Evolutionary conservation across 1,284 basidiomycete species (phyloP).

Genomic region (Malassezia yamatoensis): DNA sequence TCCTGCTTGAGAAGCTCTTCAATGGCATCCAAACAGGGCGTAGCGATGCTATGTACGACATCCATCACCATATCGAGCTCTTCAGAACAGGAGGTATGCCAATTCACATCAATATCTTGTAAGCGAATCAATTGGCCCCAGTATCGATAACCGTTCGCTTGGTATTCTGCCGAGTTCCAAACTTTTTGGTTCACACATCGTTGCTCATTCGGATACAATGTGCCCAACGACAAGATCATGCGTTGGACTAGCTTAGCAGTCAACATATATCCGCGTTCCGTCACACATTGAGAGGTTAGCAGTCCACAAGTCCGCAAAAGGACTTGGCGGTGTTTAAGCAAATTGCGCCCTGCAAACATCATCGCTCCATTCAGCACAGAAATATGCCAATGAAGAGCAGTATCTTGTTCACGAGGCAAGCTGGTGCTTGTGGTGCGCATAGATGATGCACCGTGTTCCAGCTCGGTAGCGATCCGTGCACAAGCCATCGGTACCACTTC

Average conservation of each 20-base stretch:
- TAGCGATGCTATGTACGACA: conserved; percentile 61
- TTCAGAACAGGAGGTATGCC: conserved; percentile 68
- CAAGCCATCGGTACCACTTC: conserved; percentile 72
- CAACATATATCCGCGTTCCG: conserved; percentile 78
- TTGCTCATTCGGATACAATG: conserved; percentile 69
- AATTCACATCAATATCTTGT: conserved; percentile 70
- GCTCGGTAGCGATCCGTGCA: conserved; percentile 70
- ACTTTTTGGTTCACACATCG: conserved; percentile 74
- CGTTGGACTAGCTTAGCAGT: conserved; percentile 70
- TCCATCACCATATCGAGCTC: conserved; percentile 76
- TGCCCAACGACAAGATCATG: conserved; percentile 64
- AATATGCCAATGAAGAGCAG: conserved; percentile 79
- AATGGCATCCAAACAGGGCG: conserved; percentile 54
- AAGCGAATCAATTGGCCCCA: conserved; percentile 78
- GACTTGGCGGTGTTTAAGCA: conserved; percentile 62
- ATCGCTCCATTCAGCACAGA: conserved; percentile 41
- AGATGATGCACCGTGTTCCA: conserved; percentile 85
- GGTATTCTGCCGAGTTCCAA: conserved; percentile 70
- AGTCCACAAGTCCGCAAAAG: conserved; percentile 62
- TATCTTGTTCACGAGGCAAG: conserved; percentile 74
- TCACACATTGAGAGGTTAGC: conserved; percentile 69
- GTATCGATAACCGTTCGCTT: conserved; percentile 61
- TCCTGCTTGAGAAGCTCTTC: conserved; percentile 15
- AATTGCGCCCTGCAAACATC: conserved; percentile 25
- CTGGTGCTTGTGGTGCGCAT: conserved; percentile 76